phyloP scores from a whole-genome alignment of 225 moss, liverwort and hornwort species.

The Lunularia cruciata region DNA sequence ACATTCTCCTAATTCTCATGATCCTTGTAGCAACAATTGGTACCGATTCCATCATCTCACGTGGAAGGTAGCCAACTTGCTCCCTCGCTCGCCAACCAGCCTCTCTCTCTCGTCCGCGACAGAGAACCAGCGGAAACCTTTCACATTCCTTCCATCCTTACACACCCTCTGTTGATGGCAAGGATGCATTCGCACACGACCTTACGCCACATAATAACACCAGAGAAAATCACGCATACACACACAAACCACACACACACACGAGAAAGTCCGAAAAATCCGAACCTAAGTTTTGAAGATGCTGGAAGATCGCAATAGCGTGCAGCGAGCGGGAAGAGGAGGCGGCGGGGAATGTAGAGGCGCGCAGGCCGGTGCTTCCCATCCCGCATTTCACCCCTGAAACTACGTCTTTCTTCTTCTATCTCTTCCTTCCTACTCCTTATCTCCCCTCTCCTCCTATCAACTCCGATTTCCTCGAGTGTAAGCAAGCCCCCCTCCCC shows the following conservation, averaged over 20 bases:
- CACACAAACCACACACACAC: conserved; percentile 16
- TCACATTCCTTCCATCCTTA: conserved; percentile 29
- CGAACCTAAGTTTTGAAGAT: conserved; percentile 81
- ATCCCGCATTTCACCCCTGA: conserved; percentile 44
- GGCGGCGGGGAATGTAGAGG: conserved; percentile 58
- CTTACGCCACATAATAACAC: neutral
- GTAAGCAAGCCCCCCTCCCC: conserved; percentile 7
- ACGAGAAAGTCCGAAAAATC: conserved; percentile 26
- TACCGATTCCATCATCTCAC: neutral
- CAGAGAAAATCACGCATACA: conserved; percentile 6
- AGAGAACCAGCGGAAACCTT: conserved; percentile 23
- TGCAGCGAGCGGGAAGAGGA: conserved; percentile 63
- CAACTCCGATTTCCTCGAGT: conserved; percentile 11
- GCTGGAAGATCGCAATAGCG: conserved; percentile 85
- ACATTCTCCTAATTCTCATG: conserved; percentile 4
- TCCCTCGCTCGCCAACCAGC: too few relatives aligned
- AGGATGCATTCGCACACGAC: neutral
- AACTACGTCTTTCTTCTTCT: neutral
- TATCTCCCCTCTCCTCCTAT: conserved; percentile 5
- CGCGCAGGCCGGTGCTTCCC: conserved; percentile 55
- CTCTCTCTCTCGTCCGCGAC: too few relatives aligned
- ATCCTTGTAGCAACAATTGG: conserved; percentile 11
- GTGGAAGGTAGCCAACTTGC: conserved; percentile 21
- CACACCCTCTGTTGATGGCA: conserved; percentile 4
- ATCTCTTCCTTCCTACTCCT: neutral